Percentiles rank a stretch among this genome's conserved stretches.
These are phyloP conservation scores for Parietaria judaica DNA, from an alignment of 306 rosid genomes.

Conservation along the genomic window DNA sequence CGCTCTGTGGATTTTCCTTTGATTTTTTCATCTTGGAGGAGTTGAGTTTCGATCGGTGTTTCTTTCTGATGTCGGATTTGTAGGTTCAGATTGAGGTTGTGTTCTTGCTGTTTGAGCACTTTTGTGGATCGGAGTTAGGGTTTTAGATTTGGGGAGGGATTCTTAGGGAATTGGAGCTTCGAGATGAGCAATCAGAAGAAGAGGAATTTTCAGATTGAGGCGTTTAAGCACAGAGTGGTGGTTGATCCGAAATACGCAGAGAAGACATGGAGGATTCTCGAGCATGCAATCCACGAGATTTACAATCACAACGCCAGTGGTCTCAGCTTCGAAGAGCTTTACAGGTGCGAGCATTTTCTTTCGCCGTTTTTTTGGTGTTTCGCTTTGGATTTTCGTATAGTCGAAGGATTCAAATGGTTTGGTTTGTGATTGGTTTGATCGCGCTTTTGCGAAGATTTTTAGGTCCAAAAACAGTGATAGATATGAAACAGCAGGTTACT, in stretches of 20 bases:
- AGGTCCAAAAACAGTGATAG: too few relatives aligned
- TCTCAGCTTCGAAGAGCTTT: slow-evolving; percentile 93
- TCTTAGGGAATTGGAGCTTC: background rate
- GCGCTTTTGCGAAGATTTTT: background rate
- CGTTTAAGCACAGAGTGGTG: slow-evolving; percentile 86
- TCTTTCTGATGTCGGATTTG: background rate
- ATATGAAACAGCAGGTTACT: too few relatives aligned
- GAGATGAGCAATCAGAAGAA: slow-evolving; percentile 87
- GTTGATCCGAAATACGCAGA: slow-evolving; percentile 95
- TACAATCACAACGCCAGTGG: slow-evolving; percentile 96
- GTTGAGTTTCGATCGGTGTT: background rate
- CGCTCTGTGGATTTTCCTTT: background rate
- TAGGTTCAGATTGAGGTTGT: slow-evolving; percentile 1
- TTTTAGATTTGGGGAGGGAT: slow-evolving; percentile 9
- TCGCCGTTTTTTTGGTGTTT: background rate
- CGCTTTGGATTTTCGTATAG: background rate
- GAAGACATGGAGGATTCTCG: slow-evolving; percentile 87
- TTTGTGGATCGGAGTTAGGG: slow-evolving; percentile 14
- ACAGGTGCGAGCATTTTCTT: slow-evolving; percentile 45
- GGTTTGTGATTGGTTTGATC: background rate
- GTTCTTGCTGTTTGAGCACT: slow-evolving; percentile 1
- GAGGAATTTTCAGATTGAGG: slow-evolving; percentile 91
- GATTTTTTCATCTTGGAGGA: too few relatives aligned
- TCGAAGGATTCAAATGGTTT: too few relatives aligned
- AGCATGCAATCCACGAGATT: slow-evolving; percentile 78